Percentiles rank a stretch among this genome's conserved stretches.
Conservation (phyloP, 164 flowering plant species). For the grape (Vitis vinifera) region ASM3070453v1 NC_081815.1:3344001-3344500, state of each 20-base stretch:
- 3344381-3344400: constrained; percentile 77
- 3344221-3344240: constrained; percentile 93
- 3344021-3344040: constrained; percentile 88
- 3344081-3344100: constrained; percentile 84
- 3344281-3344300: constrained; percentile 91
- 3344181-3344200: constrained; percentile 75
- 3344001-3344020: constrained; percentile 42
- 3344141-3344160: constrained; percentile 67
- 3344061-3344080: constrained; percentile 70
- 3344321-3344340: constrained; percentile 79
- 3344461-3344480: constrained; percentile 40
- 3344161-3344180: constrained; percentile 83
- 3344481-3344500: constrained; percentile 24
- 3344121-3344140: constrained; percentile 69
- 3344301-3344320: constrained; percentile 67
- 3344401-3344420: constrained; percentile 48
- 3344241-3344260: constrained; percentile 67
- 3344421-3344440: constrained; percentile 29
- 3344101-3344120: constrained; percentile 73
- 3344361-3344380: constrained; percentile 76
- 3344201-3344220: constrained; percentile 79
- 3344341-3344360: constrained; percentile 86
- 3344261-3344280: constrained; percentile 83
- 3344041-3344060: constrained; percentile 77
- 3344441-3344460: constrained; percentile 28